phyloP scores from a whole-genome alignment of 2,329 filamentous ascomycete species.

The Paracorniculantispora psalliotae region DNA sequence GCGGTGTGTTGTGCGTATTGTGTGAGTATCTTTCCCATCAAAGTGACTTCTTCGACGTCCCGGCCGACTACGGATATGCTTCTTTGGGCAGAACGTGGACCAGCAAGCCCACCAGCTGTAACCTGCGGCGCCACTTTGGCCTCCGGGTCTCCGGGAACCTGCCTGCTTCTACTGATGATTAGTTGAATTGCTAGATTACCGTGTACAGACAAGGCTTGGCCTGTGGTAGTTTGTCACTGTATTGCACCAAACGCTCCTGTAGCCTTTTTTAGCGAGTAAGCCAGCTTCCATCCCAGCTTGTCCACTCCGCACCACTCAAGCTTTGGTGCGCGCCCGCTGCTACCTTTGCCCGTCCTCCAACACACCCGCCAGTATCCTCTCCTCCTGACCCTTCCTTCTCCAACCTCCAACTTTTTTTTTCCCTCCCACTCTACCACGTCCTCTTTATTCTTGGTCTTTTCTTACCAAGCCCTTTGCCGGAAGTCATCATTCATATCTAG shows the following conservation, averaged over 20 bases:
- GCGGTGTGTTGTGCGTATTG: not conserved
- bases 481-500: not conserved
- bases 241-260: not conserved
- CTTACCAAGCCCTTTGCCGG: not conserved
- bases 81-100: not conserved
- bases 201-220: conserved; percentile 2
- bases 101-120: not conserved
- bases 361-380: not conserved
- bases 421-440: conserved; percentile 6
- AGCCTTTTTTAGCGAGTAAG: not conserved
- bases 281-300: conserved; percentile 2
- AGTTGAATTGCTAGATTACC: not conserved
- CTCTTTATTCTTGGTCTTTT: conserved; percentile 12
- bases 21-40: too few species aligned
- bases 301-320: conserved; percentile 8
- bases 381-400: conserved; percentile 1
- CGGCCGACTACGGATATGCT: not conserved
- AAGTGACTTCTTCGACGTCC: too few species aligned
- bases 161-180: not conserved
- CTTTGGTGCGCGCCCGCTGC: not conserved
- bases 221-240: not conserved
- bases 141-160: not conserved
- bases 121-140: not conserved
- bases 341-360: conserved; percentile 6
- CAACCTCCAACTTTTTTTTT: conserved; percentile 10